A percentile compares a stretch with the other conserved stretches of the same genome.
phyloP scores from a whole-genome alignment of 805 yeast species.

The Maudiozyma barnettii region DNA sequence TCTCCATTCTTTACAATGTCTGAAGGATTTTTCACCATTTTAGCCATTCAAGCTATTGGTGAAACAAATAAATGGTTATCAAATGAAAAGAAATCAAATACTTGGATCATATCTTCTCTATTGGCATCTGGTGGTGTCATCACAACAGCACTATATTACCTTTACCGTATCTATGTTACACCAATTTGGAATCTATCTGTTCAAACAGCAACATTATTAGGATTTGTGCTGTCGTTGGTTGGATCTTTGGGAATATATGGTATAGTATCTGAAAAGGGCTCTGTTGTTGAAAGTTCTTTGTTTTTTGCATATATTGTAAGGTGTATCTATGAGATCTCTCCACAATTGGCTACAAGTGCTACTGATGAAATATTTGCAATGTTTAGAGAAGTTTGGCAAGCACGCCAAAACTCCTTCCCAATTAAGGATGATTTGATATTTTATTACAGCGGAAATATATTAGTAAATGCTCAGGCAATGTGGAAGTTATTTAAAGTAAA shows the following conservation, averaged over 20 bases:
- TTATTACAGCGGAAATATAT: constrained; percentile 22
- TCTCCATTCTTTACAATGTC: constrained; percentile 83
- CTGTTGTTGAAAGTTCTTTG: constrained; percentile 82
- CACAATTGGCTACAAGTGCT: constrained; percentile 61
- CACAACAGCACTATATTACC: constrained; percentile 66
- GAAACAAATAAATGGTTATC: constrained; percentile 65
- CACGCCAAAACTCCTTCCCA: constrained; percentile 26
- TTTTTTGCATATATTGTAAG: constrained; percentile 86
- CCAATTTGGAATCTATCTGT: constrained; percentile 64
- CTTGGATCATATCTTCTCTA: constrained; percentile 69
- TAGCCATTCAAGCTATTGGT: constrained; percentile 89
- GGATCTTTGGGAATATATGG: constrained; percentile 72
- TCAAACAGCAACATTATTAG: constrained; percentile 72
- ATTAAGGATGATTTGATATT: constrained; percentile 26
- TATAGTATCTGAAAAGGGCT: constrained; percentile 70
- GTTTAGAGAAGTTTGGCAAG: constrained; percentile 31
- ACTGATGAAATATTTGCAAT: constrained; percentile 35
- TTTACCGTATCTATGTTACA: constrained; percentile 73
- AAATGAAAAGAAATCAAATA: constrained; percentile 46
- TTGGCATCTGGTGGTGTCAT: constrained; percentile 65
- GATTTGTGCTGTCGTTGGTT: constrained; percentile 72
- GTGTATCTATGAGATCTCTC: constrained; percentile 86
- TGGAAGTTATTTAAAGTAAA: constrained; percentile 23
- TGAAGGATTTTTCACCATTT: constrained; percentile 87
- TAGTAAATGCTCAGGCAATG: constrained; percentile 18